Base-by-base conservation (phyloP, 2,329 filamentous ascomycete genomes). In the Thielaviopsis punctulata region DNA sequence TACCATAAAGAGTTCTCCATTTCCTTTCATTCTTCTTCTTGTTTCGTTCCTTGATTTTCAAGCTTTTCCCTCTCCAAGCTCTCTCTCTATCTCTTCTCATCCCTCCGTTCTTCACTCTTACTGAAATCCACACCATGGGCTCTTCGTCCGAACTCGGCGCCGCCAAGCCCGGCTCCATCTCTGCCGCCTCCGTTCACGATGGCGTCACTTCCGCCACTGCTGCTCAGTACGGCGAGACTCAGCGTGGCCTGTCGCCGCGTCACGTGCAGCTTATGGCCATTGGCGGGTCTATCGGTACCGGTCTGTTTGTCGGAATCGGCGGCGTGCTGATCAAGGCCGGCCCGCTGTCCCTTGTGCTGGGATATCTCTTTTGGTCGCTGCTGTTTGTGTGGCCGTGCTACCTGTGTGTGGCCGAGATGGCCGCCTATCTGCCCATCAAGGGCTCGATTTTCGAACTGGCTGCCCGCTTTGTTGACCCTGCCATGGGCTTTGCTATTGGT, bases 371-470 rank as follows among this genome's bases (percentile, higher is more conserved):
- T 59, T 71, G 67, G 68, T 68, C 68, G 47, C 53, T 68, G 39
- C 62, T 66, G 56, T 70, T 66, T 61, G 64, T 70, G 58, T 71
- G 67, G 68, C 69, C 68, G 12, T 58, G 58, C 43, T 58, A 69
- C 62, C 58, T 71, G 55, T 68, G 64, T 56, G 67, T 79, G 30
- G 75, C 73, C 51, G 76, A 79, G 62, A 77, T 79, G 72, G 71
- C 69, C 51, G 69, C 74, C 6, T 76, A 74, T 55, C 65, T 77
- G 22, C 76, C 75, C 3, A 64, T 77, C 49, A 67, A 72, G 30
- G 69, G 73, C 45, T 71, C 72, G 15, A 73, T 77, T 44, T 75
- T 76, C 41, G 73, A 77, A 56, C 70, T 76, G 48, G 73, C 71
- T 52, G 67, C 65, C 15, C 70, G 75, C 18, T 79, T 73, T 56